Evolutionary conservation across 495 filamentous ascomycete genomes (phyloP), one percentile per base, ranked within the genome.

Genomic region (Aspergillus hancockii): DNA sequence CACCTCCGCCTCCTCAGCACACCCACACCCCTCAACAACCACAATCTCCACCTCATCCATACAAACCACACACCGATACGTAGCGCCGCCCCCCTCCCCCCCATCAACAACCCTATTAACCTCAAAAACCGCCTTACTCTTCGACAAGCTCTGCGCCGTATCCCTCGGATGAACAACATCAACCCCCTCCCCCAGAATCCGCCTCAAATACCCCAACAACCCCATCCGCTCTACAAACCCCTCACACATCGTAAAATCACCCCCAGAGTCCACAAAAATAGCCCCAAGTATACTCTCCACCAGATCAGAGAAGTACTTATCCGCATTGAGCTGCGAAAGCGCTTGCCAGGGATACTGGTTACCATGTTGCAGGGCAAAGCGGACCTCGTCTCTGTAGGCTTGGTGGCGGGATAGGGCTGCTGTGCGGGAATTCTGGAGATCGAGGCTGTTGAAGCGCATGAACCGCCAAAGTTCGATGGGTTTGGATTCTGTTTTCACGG

Each of bases 271-370:
- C 52, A 96, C 77, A 75, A 88, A 98, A 0, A 97, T 83, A 0
- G 93, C 94, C 0, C 91, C 94, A 1, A 97, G 70, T 1, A 93
- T 60, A 51, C 80, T 83, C 78, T 98, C 94, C 40, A 97, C 76
- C 10, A 97, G 75, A 66, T 98, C 93, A 0, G 89, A 94, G 73
- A 90, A 87, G 78, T 90, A 90, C 62, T 97, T 98, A 23, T 85
- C 85, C 1, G 88, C 78, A 31, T 83, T 76, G 1, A 96, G 79
- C 0, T 80, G 74, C 0, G 83, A 72, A 19, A 98, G 84, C 0
- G 80, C 65, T 2, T 81, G 75, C 93, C 93, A 98, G 0, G 93
- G 94, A 63, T 92, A 92, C 22, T 73, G 65, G 0, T 43, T 32
- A 16, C 77, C 82, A 28, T 70, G 50, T 0, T 72, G 28, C 3